Evolutionary conservation across 1,139 yeast genomes (phyloP), one percentile per base, ranked within the genome.

Genomic region (Scheffersomyces stambukii): DNA sequence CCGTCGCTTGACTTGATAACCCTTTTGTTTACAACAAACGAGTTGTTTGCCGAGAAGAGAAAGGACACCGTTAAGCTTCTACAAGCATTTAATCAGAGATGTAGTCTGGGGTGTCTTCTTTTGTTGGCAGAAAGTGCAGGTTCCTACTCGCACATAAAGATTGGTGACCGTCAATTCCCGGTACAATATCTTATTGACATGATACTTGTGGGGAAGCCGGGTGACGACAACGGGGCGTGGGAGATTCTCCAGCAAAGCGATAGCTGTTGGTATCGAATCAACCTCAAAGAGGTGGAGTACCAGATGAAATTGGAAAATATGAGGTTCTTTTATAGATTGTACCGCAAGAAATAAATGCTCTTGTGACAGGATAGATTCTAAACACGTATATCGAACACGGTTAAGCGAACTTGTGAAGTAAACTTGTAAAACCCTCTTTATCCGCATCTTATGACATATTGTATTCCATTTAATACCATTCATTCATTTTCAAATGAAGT

Each of bases 101-200:
- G 84, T 50, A 50, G 50, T 23, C 36, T 53, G 2, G 93, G 88
- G 0, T 56, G 85, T 11, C 54, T 72, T 19, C 56, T 86, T 21
- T 61, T 86, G 27, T 75, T 86, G 21, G 77, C 85, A 2, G 96
- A 86, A 47, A 81, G 93, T 57, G 96, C 96, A 0, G 96, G 96
- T 0, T 82, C 94, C 4, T 86, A 80, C 52, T 83, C 95, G 1
- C 81, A 84, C 46, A 81, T 86, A 24, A 71, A 77, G 2, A 69
- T 86, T 20, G 95, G 95, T 1, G 56, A 75, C 16, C 83, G 79
- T 48, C 72, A 64, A 40, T 86, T 86, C 57, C 96, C 96, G 0
- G 81, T 86, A 2, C 89, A 84, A 42, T 84, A 81, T 43, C 62
- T 86, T 27, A 65, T 86, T 6, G 94, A 86, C 47, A 83, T 81